Conservation (phyloP, 2,329 filamentous ascomycete species). For the Pyricularia sp. region DNA sequence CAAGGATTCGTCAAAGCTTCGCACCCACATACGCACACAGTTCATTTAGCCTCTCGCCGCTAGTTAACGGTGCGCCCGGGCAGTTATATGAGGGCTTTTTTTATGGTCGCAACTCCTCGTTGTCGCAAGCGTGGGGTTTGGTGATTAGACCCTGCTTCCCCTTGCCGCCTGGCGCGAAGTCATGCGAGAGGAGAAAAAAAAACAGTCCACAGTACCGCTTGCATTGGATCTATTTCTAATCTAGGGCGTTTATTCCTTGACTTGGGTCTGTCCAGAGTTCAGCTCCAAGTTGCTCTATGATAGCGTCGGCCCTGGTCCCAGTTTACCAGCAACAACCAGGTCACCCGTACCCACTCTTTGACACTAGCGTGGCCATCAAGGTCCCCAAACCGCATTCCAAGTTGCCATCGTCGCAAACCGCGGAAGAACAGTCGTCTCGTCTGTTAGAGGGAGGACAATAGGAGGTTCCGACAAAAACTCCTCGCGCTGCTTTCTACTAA, state of each 20-base stretch:
- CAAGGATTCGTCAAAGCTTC: background rate
- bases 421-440: background rate
- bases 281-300: background rate
- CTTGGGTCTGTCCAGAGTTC: background rate
- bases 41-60: background rate
- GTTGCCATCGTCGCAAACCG: background rate
- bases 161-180: background rate
- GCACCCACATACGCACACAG: background rate
- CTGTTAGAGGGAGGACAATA: background rate
- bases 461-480: background rate
- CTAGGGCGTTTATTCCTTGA: background rate
- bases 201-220: background rate
- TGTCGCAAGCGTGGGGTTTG: background rate
- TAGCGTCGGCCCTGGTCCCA: background rate
- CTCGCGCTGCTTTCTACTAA: background rate
- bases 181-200: background rate
- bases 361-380: constrained; percentile 6
- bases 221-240: background rate
- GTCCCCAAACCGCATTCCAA: constrained; percentile 1
- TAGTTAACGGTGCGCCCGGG: background rate
- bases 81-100: background rate
- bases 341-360: background rate
- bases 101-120: background rate
- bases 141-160: background rate
- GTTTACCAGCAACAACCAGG: background rate